Evolutionary conservation across 306 rosid species (phyloP).

Genomic region (Castanospermum australe): DNA sequence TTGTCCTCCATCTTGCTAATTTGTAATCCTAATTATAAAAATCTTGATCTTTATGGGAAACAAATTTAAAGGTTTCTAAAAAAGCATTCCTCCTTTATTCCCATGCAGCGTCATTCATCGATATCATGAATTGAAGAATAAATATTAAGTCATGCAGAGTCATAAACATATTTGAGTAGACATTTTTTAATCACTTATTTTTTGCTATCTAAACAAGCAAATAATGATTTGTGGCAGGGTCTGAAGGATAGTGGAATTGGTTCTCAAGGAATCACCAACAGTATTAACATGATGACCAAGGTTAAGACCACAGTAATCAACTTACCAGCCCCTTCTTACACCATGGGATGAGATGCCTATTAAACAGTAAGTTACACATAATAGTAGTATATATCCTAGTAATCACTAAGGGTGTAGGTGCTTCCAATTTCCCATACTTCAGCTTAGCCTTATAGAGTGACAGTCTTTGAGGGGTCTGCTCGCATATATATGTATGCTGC

Average conservation of each 20-base stretch:
- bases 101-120: neutral
- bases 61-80: neutral
- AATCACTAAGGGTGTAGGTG: neutral
- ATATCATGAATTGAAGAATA: neutral
- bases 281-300: slow-evolving; percentile 87
- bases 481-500: neutral
- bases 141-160: neutral
- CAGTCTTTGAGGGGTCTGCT: neutral
- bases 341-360: slow-evolving; percentile 64
- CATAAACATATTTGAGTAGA: neutral
- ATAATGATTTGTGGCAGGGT: slow-evolving; percentile 59
- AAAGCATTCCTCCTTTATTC: neutral
- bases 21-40: neutral
- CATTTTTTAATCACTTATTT: neutral
- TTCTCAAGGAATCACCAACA: slow-evolving; percentile 86
- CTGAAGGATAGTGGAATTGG: slow-evolving; percentile 90
- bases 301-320: slow-evolving; percentile 71
- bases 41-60: neutral
- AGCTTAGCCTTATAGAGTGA: neutral
- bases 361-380: neutral
- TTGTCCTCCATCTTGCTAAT: neutral
- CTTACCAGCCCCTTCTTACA: slow-evolving; percentile 71
- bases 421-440: slow-evolving; percentile 11
- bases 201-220: neutral
- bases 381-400: neutral